These are phyloP conservation scores for Phytophthora cryptogea DNA, from an alignment of 352 stramenopile genomes.

Conservation along the genomic window DNA sequence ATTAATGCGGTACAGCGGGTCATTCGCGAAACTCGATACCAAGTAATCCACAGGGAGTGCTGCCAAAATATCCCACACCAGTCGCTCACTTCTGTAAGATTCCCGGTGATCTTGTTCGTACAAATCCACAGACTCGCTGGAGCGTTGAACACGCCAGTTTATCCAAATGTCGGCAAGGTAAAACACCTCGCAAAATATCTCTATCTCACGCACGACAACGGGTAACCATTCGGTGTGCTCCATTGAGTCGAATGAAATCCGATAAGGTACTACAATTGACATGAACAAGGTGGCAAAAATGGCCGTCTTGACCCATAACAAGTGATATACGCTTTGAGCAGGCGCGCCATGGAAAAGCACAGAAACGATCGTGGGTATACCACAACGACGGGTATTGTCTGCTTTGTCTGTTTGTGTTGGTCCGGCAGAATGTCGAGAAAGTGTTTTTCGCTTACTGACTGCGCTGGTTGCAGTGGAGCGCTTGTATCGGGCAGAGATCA, in stretches of 20 bases:
- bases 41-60: constrained; percentile 55
- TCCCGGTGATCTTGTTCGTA: constrained; percentile 55
- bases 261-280: constrained; percentile 55
- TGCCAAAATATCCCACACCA: constrained; percentile 47
- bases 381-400: not conserved
- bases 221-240: constrained; percentile 31
- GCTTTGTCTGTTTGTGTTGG: not conserved
- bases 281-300: constrained; percentile 45
- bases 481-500: constrained; percentile 40
- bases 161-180: constrained; percentile 68
- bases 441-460: constrained; percentile 18
- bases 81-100: constrained; percentile 48
- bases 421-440: constrained; percentile 8
- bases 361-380: constrained; percentile 14
- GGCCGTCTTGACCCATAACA: constrained; percentile 55
- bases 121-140: constrained; percentile 52
- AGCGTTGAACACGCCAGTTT: constrained; percentile 47
- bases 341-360: constrained; percentile 34
- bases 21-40: constrained; percentile 33
- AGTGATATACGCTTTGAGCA: constrained; percentile 52
- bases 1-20: constrained; percentile 48
- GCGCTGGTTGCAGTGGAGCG: constrained; percentile 34
- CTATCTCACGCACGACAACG: constrained; percentile 33
- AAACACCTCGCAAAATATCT: constrained; percentile 51
- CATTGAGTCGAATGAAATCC: constrained; percentile 53